Base-by-base conservation (phyloP, 2,329 filamentous ascomycete species). In the Clonostachys byssicola region DNA sequence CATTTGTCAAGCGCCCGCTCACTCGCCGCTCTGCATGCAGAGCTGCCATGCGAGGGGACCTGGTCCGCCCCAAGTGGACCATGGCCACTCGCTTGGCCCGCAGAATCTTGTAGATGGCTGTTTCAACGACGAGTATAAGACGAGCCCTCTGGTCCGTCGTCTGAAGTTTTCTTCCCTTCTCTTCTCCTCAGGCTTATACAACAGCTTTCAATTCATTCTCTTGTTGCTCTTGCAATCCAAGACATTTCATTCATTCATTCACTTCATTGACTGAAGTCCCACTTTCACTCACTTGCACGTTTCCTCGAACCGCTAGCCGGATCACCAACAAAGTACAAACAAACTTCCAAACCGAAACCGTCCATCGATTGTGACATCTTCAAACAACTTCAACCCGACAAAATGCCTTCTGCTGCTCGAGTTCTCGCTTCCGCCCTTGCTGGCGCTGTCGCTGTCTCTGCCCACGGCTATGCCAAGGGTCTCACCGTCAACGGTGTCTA, bases 201-300 rank as follows among this genome's bases (percentile, higher is more conserved):
- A 42, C 46, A 41, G 51, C 58, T 43, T 49, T 50, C 55, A 56
- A 52, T 60, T 51, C 57, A 59, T 55, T 60, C 54, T 47, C 55
- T 53, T 43, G 49, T 47, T 44, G 40, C 49, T 48, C 34, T 48
- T 49, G 45, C 49, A 49, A 51, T 59, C 54, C 46, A 43, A 49
- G 55, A 50, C 53, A 45, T 58, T 60, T 45, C 53, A 52, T 56
- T 50, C 42, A 10, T 30, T 30, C 23, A 30, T 30, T 30, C 23
- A 43, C 58, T 60, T 60, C 58, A 60, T 60, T 60, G 58, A 60
- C 40, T 60, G 58, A 60, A 60, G 58, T 53, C 47, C 50, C 54
- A 52, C 23, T 30, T 53, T 46, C 45, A 56, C 12, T 23, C 18
- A 23, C 18, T 23, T 44, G 48, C 55, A 50, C 54, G 44, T 58